Conservation (phyloP, 2,329 filamentous ascomycete genomes). For the Parasarocladium wereldwijsianum region DNA sequence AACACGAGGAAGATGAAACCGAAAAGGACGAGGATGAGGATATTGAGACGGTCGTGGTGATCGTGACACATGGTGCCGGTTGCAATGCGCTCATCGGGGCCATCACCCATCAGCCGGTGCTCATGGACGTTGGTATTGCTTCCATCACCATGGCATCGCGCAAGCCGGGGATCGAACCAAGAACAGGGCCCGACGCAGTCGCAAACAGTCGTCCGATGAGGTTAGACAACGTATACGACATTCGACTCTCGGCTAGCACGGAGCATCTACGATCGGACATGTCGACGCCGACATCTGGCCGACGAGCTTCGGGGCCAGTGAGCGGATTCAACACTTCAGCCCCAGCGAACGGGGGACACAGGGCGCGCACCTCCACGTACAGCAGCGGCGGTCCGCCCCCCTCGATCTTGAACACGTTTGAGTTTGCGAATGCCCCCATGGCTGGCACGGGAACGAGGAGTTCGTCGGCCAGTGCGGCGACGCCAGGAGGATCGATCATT, state of each 20-base stretch:
- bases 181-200: background rate
- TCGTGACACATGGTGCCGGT: slow-evolving; percentile 89
- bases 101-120: slow-evolving; percentile 77
- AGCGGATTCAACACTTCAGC: slow-evolving; percentile 12
- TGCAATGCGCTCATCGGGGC: slow-evolving; percentile 92
- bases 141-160: slow-evolving; percentile 79
- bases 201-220: slow-evolving; percentile 21
- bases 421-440: slow-evolving; percentile 26
- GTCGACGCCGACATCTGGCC: slow-evolving; percentile 19
- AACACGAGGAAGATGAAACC: slow-evolving; percentile 6
- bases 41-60: slow-evolving; percentile 63
- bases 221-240: slow-evolving; percentile 55
- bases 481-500: background rate
- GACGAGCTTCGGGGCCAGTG: slow-evolving; percentile 17
- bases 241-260: slow-evolving; percentile 58
- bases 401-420: slow-evolving; percentile 20
- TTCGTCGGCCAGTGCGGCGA: slow-evolving; percentile 27
- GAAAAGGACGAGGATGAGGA: slow-evolving; percentile 44
- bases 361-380: slow-evolving; percentile 21
- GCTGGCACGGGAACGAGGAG: slow-evolving; percentile 25
- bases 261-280: slow-evolving; percentile 48
- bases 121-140: slow-evolving; percentile 80
- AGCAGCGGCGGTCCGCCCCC: slow-evolving; percentile 10
- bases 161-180: slow-evolving; percentile 27
- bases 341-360: slow-evolving; percentile 8